phyloP scores from a whole-genome alignment of 805 yeast genomes.

The Suhomyces pyralidae region DNA sequence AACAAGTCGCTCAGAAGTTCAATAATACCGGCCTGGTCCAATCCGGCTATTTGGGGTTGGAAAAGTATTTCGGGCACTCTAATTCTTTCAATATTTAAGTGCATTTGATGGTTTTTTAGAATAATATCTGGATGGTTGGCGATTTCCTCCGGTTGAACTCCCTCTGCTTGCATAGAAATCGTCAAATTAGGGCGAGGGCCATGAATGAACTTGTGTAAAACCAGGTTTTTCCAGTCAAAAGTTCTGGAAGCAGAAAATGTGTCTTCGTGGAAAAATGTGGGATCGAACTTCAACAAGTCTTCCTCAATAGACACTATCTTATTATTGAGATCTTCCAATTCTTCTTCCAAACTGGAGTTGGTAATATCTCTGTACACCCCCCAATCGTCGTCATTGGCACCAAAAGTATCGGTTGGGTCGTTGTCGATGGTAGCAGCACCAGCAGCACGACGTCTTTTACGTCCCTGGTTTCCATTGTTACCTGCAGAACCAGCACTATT shows the following conservation, averaged over 20 bases:
- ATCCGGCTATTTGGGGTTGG: slow-evolving; percentile 91
- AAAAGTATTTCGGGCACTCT: slow-evolving; percentile 89
- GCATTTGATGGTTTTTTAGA: slow-evolving; percentile 88
- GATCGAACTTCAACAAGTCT: slow-evolving; percentile 76
- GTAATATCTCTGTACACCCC: slow-evolving; percentile 81
- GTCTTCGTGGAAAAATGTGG: slow-evolving; percentile 81
- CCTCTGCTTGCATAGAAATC: slow-evolving; percentile 41
- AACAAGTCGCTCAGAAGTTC: slow-evolving; percentile 73
- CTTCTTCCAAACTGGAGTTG: slow-evolving; percentile 72
- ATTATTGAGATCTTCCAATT: slow-evolving; percentile 69
- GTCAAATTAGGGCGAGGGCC: slow-evolving; percentile 88
- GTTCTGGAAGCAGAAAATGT: slow-evolving; percentile 66
- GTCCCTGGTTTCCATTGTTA: slow-evolving; percentile 41
- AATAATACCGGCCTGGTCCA: slow-evolving; percentile 91
- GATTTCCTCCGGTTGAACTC: slow-evolving; percentile 41
- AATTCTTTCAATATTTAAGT: slow-evolving; percentile 85
- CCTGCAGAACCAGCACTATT: slow-evolving; percentile 37
- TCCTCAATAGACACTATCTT: slow-evolving; percentile 63
- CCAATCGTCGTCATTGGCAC: slow-evolving; percentile 96
- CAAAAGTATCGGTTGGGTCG: slow-evolving; percentile 91
- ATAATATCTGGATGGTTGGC: slow-evolving; percentile 57
- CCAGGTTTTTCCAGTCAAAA: slow-evolving; percentile 79
- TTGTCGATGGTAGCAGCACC: slow-evolving; percentile 69
- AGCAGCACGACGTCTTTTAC: slow-evolving; percentile 44
- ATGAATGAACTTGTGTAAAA: slow-evolving; percentile 77